These are phyloP conservation scores for Penicillium canescens DNA, from an alignment of 495 filamentous ascomycete species.

Conservation along the genomic window DNA sequence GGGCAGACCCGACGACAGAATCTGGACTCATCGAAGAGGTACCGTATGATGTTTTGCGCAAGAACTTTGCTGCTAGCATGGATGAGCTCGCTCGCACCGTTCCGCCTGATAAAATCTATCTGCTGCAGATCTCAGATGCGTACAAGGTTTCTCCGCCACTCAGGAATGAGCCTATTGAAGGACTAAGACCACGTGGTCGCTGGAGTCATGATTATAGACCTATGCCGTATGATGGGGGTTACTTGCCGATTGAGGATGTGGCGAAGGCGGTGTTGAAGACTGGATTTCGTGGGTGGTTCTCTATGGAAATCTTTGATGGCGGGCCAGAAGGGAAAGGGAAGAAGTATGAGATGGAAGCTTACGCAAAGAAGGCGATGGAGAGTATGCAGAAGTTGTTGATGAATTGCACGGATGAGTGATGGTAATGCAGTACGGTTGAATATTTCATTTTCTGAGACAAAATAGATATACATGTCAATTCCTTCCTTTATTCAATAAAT, in stretches of 20 bases:
- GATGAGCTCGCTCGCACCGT: conserved; percentile 54
- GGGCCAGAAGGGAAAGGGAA: conserved; percentile 57
- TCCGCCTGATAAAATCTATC: conserved; percentile 70
- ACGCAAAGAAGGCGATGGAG: conserved; percentile 60
- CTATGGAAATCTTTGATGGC: conserved; percentile 75
- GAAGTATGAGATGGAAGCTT: conserved; percentile 59
- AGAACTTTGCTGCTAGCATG: conserved; percentile 53
- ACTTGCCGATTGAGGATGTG: conserved; percentile 68
- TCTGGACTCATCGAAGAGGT: conserved; percentile 56
- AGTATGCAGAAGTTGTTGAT: conserved; percentile 54
- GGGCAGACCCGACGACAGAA: conserved; percentile 68
- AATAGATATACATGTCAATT: no score
- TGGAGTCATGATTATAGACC: conserved; percentile 77
- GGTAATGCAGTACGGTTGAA: no score
- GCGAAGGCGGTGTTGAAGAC: conserved; percentile 68
- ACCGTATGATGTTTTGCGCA: conserved; percentile 41
- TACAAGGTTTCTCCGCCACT: conserved; percentile 60
- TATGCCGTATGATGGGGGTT: conserved; percentile 70
- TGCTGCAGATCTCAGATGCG: conserved; percentile 80
- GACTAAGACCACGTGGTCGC: conserved; percentile 56
- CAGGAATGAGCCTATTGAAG: conserved; percentile 39
- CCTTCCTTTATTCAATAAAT: no score
- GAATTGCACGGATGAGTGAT: conserved; percentile 34
- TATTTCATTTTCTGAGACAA: no score
- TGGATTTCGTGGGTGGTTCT: conserved; percentile 72